Evolutionary conservation across 768 basidiomycete genomes (phyloP).

Genomic region (Trametes elegans): DNA sequence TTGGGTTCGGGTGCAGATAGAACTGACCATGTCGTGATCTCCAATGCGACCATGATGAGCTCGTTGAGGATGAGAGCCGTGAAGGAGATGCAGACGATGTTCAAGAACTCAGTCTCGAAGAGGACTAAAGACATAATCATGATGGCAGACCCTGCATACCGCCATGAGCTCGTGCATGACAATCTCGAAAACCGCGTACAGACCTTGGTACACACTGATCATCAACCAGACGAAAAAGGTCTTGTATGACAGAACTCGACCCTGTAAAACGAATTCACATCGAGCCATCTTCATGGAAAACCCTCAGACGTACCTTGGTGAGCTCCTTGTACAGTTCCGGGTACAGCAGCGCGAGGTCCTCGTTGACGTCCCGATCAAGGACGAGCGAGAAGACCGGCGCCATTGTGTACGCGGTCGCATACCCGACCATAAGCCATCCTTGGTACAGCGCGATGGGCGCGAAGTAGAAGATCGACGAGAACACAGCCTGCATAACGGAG

Average conservation of each 20-base stretch:
- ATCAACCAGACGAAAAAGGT: slow-evolving; percentile 98
- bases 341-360: slow-evolving; percentile 92
- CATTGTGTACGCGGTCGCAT: slow-evolving; percentile 97
- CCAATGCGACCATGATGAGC: slow-evolving; percentile 97
- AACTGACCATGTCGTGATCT: slow-evolving; percentile 90
- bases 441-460: slow-evolving; percentile 97
- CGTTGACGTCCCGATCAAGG: slow-evolving; percentile 91
- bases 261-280: slow-evolving; percentile 45
- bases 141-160: slow-evolving; percentile 78
- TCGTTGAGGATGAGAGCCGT: slow-evolving; percentile 95
- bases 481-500: slow-evolving; percentile 96
- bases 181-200: neutral
- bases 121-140: slow-evolving; percentile 97
- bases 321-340: slow-evolving; percentile 98
- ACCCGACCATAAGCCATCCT: slow-evolving; percentile 96
- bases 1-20: neutral
- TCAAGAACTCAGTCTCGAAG: slow-evolving; percentile 96
- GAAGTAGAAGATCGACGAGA: slow-evolving; percentile 90
- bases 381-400: slow-evolving; percentile 98
- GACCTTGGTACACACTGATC: slow-evolving; percentile 97
- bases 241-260: slow-evolving; percentile 92
- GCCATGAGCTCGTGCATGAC: neutral
- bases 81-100: slow-evolving; percentile 98
- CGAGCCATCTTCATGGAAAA: neutral
- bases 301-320: slow-evolving; percentile 66